These are phyloP conservation scores for Colletotrichum truncatum DNA, from an alignment of 2,329 filamentous ascomycete genomes.

Conservation along the genomic window DNA sequence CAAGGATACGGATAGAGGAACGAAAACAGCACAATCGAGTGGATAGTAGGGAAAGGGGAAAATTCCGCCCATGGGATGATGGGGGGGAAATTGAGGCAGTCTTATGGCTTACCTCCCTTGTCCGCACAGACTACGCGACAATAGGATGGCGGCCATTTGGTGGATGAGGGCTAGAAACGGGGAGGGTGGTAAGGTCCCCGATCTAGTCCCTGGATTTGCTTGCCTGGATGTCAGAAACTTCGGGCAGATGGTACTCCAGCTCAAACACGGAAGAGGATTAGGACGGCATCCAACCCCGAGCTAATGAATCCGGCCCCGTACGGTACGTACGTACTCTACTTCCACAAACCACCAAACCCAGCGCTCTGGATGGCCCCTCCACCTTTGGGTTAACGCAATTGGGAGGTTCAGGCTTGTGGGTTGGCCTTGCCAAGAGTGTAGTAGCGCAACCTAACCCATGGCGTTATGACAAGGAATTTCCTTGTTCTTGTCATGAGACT, in stretches of 20 bases:
- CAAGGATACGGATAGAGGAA: no score
- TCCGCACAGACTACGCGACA: slow-evolving; percentile 5
- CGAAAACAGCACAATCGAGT: neutral
- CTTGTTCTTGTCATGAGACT: slow-evolving; percentile 8
- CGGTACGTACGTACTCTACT: slow-evolving; percentile 6
- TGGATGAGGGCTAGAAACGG: neutral
- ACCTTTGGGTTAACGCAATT: slow-evolving; percentile 4
- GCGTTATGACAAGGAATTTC: neutral
- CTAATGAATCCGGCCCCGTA: neutral
- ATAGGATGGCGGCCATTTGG: neutral
- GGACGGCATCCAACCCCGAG: neutral
- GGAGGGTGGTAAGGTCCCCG: neutral
- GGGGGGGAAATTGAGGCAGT: neutral
- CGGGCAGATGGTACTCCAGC: no score
- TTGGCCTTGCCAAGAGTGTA: slow-evolving; percentile 11
- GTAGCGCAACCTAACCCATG: no score
- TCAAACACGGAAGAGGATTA: slow-evolving; percentile 1
- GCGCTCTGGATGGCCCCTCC: neutral
- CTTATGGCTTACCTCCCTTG: slow-evolving; percentile 14
- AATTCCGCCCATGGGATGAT: neutral
- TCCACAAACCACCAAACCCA: no score
- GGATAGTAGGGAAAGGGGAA: neutral
- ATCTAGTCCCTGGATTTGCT: neutral
- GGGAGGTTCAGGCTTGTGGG: slow-evolving; percentile 10
- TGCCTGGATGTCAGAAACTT: no score